Conservation (phyloP, 352 stramenopile species). For the Stramenopiles sp. region DNA sequence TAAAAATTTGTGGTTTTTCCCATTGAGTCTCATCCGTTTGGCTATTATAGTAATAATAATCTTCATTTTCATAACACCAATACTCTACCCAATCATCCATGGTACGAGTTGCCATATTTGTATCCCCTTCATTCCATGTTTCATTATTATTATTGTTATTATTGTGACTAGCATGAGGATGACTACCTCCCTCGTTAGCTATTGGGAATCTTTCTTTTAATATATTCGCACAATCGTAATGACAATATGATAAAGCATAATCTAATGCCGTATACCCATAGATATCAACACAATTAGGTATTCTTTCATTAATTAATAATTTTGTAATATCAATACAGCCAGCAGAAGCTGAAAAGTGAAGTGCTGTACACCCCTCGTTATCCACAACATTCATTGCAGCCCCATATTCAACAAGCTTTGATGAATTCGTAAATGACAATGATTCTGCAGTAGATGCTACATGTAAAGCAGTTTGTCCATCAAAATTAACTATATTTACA, state of each 20-base stretch:
- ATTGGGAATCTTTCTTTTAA: background rate
- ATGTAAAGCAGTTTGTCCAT: background rate
- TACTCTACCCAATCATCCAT: background rate
- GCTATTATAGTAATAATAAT: slow-evolving; percentile 6
- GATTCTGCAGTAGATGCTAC: background rate
- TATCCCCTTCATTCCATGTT: too few species aligned
- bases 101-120: background rate
- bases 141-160: too few species aligned
- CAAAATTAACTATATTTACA: background rate
- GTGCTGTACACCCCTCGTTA: background rate
- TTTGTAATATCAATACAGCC: background rate
- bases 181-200: background rate
- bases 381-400: background rate
- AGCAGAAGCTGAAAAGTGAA: background rate
- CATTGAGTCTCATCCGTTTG: background rate
- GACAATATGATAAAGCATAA: background rate
- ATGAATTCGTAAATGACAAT: background rate
- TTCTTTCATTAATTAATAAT: background rate
- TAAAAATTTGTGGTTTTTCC: slow-evolving; percentile 6
- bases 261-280: background rate
- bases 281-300: background rate
- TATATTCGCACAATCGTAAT: background rate
- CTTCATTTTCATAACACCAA: background rate
- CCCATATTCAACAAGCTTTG: background rate
- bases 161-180: background rate